Conservation (phyloP, 306 rosid species). For the Parietaria judaica region DNA sequence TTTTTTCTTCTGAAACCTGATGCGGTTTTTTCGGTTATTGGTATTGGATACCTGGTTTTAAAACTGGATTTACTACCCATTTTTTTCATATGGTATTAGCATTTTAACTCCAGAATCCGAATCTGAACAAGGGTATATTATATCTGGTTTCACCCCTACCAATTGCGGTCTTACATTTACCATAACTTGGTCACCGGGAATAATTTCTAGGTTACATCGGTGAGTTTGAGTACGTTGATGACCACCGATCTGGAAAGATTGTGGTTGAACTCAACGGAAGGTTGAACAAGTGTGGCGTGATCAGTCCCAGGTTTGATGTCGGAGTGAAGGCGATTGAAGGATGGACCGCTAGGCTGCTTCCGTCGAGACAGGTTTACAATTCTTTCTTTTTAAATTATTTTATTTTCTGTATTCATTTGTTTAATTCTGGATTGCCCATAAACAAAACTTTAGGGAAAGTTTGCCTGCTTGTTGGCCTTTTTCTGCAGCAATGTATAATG, state of each 20-base stretch:
- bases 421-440: not conserved
- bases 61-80: too few relatives aligned
- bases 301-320: slow-evolving; percentile 34
- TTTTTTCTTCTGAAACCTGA: too few relatives aligned
- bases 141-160: too few relatives aligned
- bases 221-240: slow-evolving; percentile 36
- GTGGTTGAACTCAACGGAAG: slow-evolving; percentile 39
- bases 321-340: slow-evolving; percentile 40
- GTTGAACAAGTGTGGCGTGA: slow-evolving; percentile 37
- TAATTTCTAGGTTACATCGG: slow-evolving; percentile 28
- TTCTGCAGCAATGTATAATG: not conserved
- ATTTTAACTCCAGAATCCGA: too few relatives aligned
- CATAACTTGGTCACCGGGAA: too few relatives aligned
- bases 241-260: slow-evolving; percentile 32
- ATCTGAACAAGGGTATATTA: too few relatives aligned
- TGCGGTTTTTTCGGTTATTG: too few relatives aligned
- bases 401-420: not conserved
- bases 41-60: too few relatives aligned
- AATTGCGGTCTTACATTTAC: not conserved
- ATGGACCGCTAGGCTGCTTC: slow-evolving; percentile 38
- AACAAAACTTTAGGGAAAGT: not conserved
- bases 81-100: too few relatives aligned
- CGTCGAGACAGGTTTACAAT: slow-evolving; percentile 30
- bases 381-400: not conserved
- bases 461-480: not conserved